Evolutionary conservation across 495 filamentous ascomycete species (phyloP), one percentile per base, ranked within the genome.

Genomic region (Collariella sp.): DNA sequence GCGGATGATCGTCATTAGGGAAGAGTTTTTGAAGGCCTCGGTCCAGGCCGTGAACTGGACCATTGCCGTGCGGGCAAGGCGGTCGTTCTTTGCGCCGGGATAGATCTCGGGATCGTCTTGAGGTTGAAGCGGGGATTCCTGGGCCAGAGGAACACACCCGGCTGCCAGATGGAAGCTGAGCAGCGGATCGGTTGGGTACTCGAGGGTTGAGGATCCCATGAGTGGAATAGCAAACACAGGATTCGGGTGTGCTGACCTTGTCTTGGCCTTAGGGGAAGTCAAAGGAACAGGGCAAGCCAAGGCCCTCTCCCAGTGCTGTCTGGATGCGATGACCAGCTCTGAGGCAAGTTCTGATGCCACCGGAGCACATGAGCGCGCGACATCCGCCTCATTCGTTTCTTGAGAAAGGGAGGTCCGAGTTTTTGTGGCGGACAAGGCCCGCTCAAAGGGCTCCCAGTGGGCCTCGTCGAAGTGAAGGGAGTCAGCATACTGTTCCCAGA

Each of bases 111-210:
- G 9, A 2, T 40, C 11, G 3, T 54, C 35, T 9, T 52, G 46
- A 4, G 53, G 24, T 1, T 19, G 38, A 20, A 59, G 38, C 0
- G 56, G 46, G 3, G 62, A 64, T 11, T 23, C 23, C 9, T 55
- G 52, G n/a, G 52, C 54, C 10, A 67, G 46, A 0, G 29, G 31
- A 10, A 58, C 60, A 33, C 66, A 62, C 16, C 63, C 70, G 13
- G 66, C 47, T 3, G 65, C 64, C 15, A 77, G 58, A 55, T 78
- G 72, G 46, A 75, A 79, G 18, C 75, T 65, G 2, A 73, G 58
- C 12, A 79, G 46, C 0, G 75, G 74, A 54, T 78, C 61, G 19
- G 69, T 63, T 23, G 72, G 68, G 54, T 70, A 75, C 41, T 76
- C 67, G n/a, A 78, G 58, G 15, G 45, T 9, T 0, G 33, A 16